Evolutionary conservation across 805 yeast genomes (phyloP).

Genomic region (Lipomyces mesembrius): DNA sequence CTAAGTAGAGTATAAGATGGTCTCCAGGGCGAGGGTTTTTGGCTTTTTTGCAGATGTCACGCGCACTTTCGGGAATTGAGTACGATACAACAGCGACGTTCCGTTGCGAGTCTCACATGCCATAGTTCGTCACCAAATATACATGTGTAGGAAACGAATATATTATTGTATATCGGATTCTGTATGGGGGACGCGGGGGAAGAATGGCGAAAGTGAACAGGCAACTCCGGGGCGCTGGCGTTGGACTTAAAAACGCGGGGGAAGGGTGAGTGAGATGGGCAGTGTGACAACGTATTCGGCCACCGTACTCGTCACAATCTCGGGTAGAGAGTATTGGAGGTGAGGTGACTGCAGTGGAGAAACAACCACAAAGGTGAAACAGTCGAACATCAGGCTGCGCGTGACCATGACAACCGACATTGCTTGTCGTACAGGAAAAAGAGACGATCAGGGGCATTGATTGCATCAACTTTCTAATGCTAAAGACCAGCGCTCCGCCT

Average conservation of each 20-base stretch:
- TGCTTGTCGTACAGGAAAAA: background rate
- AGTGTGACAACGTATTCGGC: background rate
- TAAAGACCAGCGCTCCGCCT: background rate
- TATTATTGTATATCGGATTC: too few relatives aligned
- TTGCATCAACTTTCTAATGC: background rate
- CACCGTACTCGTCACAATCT: background rate
- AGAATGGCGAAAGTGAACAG: too few relatives aligned
- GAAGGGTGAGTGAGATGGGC: background rate
- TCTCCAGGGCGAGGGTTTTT: too few relatives aligned
- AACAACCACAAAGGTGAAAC: background rate
- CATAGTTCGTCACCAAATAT: too few relatives aligned
- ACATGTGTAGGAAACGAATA: too few relatives aligned
- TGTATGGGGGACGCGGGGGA: too few relatives aligned
- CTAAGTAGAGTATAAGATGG: too few relatives aligned
- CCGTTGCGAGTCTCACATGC: too few relatives aligned
- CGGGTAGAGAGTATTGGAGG: background rate
- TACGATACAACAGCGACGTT: too few relatives aligned
- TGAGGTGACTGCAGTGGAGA: background rate
- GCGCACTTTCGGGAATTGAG: too few relatives aligned
- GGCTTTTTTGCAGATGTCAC: too few relatives aligned
- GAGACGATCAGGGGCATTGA: background rate
- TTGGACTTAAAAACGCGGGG: background rate
- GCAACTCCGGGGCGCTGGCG: too few relatives aligned
- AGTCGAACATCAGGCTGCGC: background rate
- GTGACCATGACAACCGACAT: slow-evolving; percentile 1